These are phyloP conservation scores for Boletus edulis DNA, from an alignment of 768 basidiomycete species.

Conservation along the genomic window DNA sequence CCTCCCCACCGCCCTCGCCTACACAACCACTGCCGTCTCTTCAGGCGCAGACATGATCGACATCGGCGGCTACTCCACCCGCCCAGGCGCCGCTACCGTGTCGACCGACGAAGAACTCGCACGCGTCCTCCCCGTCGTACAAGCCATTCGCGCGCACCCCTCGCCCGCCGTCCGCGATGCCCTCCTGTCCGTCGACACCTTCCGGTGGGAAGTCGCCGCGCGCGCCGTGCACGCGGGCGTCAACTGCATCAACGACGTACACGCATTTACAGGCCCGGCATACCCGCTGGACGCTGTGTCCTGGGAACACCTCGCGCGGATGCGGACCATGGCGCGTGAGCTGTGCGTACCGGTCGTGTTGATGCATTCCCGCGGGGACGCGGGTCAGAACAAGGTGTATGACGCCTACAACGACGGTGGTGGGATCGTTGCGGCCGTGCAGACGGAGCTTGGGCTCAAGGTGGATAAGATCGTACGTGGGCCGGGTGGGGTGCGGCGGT, in stretches of 20 bases:
- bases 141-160: constrained; percentile 46
- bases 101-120: constrained; percentile 63
- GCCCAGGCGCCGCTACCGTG: constrained; percentile 74
- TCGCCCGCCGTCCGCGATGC: constrained; percentile 6
- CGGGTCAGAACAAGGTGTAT: constrained; percentile 71
- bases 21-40: constrained; percentile 45
- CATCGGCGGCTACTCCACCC: constrained; percentile 91
- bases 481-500: constrained; percentile 71
- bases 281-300: constrained; percentile 35
- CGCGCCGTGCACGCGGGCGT: constrained; percentile 65
- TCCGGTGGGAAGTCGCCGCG: constrained; percentile 21
- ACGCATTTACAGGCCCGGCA: constrained; percentile 69
- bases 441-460: constrained; percentile 67
- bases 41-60: constrained; percentile 80
- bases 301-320: constrained; percentile 45
- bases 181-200: constrained; percentile 30
- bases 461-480: constrained; percentile 65
- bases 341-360: constrained; percentile 78
- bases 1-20: constrained; percentile 51
- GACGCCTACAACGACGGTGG: constrained; percentile 40
- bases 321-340: constrained; percentile 65
- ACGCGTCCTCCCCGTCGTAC: constrained; percentile 72
- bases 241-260: constrained; percentile 92
- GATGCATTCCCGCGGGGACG: constrained; percentile 94
- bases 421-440: constrained; percentile 63